These are phyloP conservation scores for Solanum tacnaense DNA, from an alignment of 257 asterid species.

Conservation along the genomic window DNA sequence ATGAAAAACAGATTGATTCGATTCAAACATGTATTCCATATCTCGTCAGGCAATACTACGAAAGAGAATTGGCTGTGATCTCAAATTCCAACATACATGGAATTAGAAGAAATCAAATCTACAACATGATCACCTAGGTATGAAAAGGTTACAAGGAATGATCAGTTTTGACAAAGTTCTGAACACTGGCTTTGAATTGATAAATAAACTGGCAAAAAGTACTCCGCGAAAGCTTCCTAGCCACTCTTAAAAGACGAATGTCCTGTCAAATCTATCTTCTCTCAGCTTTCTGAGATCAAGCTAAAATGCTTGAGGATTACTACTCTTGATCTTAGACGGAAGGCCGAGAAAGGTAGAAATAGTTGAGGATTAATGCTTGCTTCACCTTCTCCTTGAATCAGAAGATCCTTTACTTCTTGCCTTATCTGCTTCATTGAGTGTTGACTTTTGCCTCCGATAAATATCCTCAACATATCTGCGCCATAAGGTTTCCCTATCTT, in stretches of 20 bases:
- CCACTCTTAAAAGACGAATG: not conserved
- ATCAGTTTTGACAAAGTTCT: not conserved
- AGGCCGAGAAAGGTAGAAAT: constrained; percentile 21
- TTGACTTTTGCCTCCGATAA: constrained; percentile 45
- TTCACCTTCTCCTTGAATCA: constrained; percentile 15
- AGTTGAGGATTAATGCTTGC: not conserved
- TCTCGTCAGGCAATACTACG: not conserved
- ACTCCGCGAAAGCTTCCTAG: not conserved
- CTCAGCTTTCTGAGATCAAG: not conserved
- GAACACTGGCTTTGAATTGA: not conserved
- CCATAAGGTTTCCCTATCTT: constrained; percentile 85
- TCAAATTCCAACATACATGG: not conserved
- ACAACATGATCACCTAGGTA: not conserved
- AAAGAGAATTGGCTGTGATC: not conserved
- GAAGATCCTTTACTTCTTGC: constrained; percentile 36
- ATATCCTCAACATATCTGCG: constrained; percentile 72
- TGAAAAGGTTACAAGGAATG: not conserved
- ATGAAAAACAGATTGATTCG: not conserved
- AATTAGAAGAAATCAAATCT: not conserved
- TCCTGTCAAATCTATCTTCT: not conserved
- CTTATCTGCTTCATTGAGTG: constrained; percentile 32
- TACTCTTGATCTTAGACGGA: constrained; percentile 27
- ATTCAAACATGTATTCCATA: not conserved
- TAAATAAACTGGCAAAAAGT: not conserved
- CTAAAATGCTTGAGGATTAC: not conserved